Percentiles rank a stretch among this genome's conserved stretches.
phyloP scores from a whole-genome alignment of 495 filamentous ascomycete genomes.

The Stereocaulon alpinum region DNA sequence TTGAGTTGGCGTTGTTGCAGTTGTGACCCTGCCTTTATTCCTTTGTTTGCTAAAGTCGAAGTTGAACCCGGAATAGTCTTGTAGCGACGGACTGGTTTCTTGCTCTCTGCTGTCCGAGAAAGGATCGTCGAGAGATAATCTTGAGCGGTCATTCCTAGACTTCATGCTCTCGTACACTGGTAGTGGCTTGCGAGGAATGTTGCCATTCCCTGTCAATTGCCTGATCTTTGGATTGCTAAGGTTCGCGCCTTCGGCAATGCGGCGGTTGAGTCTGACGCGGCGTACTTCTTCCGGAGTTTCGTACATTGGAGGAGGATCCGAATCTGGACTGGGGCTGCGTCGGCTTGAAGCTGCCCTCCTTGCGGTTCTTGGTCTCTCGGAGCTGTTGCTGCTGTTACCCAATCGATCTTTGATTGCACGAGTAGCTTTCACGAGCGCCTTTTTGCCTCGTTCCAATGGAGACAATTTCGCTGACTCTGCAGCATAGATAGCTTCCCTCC shows the following conservation, averaged over 20 bases:
- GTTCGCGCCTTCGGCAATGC: conserved; percentile 19
- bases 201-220: conserved; percentile 14
- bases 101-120: conserved; percentile 23
- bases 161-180: conserved; percentile 25
- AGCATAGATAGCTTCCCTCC: conserved; percentile 10
- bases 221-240: conserved; percentile 18
- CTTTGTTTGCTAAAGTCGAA: conserved; percentile 17
- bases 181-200: conserved; percentile 15
- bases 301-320: conserved; percentile 8
- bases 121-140: conserved; percentile 22
- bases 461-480: conserved; percentile 16
- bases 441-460: conserved; percentile 18
- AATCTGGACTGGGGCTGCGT: conserved; percentile 2
- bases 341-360: conserved; percentile 1
- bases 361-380: not conserved
- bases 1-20: not conserved
- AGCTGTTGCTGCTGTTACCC: conserved; percentile 12
- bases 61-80: conserved; percentile 15
- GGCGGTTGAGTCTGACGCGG: conserved; percentile 10
- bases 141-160: conserved; percentile 12
- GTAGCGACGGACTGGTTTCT: not conserved
- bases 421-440: conserved; percentile 16
- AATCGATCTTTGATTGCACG: conserved; percentile 18
- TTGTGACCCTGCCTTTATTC: conserved; percentile 1
- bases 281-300: conserved; percentile 4